Conservation (phyloP, 495 filamentous ascomycete genomes). For the Aspergillus bridgeri region DNA sequence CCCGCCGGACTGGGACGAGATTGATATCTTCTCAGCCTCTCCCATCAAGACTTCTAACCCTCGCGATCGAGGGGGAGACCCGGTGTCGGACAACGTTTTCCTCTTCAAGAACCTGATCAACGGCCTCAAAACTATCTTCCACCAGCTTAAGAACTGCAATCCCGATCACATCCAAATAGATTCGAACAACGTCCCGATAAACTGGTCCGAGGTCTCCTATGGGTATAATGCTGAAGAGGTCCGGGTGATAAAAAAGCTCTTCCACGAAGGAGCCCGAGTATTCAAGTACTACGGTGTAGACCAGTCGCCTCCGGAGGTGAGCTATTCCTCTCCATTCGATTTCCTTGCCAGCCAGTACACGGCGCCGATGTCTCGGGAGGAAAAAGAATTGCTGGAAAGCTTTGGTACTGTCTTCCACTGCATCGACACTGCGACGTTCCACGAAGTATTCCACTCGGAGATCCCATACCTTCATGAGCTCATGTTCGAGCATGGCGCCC, state of each 20-base stretch:
- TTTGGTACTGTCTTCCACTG: conserved; percentile 98
- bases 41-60: conserved; percentile 95
- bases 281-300: conserved; percentile 95
- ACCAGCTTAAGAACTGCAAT: conserved; percentile 90
- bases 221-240: conserved; percentile 98
- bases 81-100: conserved; percentile 97
- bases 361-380: conserved; percentile 86
- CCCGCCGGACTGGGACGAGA: conserved; percentile 92
- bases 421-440: conserved; percentile 96
- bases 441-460: conserved; percentile 96
- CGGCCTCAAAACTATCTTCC: conserved; percentile 94
- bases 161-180: conserved; percentile 64
- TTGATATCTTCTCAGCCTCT: conserved; percentile 93
- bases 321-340: conserved; percentile 75
- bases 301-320: conserved; percentile 69
- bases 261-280: conserved; percentile 91
- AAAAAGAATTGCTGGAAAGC: conserved; percentile 95
- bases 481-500: conserved; percentile 92
- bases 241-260: conserved; percentile 91
- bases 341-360: conserved; percentile 92
- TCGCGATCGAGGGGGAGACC: conserved; percentile 84
- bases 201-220: conserved; percentile 94
- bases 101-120: conserved; percentile 98
- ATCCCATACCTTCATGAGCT: conserved; percentile 95
- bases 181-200: conserved; percentile 69